These are phyloP conservation scores for Geranium brycei DNA, from an alignment of 345 rosid genomes.

Conservation along the genomic window DNA sequence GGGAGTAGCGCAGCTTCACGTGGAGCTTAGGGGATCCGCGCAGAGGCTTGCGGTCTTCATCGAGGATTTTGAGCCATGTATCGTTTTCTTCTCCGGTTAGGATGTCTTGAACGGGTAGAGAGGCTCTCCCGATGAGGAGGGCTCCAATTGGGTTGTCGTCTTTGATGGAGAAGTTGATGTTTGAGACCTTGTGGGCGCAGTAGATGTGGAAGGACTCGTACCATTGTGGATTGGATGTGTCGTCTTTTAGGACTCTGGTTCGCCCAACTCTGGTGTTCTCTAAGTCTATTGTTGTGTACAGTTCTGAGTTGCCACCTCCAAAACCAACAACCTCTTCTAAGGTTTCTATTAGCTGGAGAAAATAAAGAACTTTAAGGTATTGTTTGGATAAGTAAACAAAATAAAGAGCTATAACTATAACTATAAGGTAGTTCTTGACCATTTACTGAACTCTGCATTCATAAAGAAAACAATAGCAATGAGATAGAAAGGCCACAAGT, in stretches of 20 bases:
- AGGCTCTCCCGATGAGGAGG: constrained; percentile 30
- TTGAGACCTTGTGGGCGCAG: constrained; percentile 38
- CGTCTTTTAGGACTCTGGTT: constrained; percentile 19
- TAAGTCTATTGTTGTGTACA: constrained; percentile 28
- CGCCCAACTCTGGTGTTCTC: constrained; percentile 28
- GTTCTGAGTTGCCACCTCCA: constrained; percentile 19
- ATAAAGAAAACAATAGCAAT: neutral
- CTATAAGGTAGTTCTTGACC: too few relatives aligned
- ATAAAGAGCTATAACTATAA: neutral
- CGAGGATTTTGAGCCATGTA: constrained; percentile 25
- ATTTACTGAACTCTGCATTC: neutral
- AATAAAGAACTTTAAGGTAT: neutral
- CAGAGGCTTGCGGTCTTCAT: constrained; percentile 12
- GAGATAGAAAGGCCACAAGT: too few relatives aligned
- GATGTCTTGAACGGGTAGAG: constrained; percentile 23
- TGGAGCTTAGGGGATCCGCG: constrained; percentile 25
- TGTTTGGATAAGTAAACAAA: neutral
- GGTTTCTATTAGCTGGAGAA: constrained; percentile 19
- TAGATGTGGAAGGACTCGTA: constrained; percentile 31
- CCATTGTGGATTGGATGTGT: constrained; percentile 21
- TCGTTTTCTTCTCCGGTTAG: constrained; percentile 26
- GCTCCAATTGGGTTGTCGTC: constrained; percentile 23
- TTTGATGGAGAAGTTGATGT: constrained; percentile 33
- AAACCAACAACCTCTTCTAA: constrained; percentile 14
- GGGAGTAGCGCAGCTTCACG: constrained; percentile 25